Evolutionary conservation across 208 protist species (phyloP).

Genomic region (Trypanosoma melophagium): DNA sequence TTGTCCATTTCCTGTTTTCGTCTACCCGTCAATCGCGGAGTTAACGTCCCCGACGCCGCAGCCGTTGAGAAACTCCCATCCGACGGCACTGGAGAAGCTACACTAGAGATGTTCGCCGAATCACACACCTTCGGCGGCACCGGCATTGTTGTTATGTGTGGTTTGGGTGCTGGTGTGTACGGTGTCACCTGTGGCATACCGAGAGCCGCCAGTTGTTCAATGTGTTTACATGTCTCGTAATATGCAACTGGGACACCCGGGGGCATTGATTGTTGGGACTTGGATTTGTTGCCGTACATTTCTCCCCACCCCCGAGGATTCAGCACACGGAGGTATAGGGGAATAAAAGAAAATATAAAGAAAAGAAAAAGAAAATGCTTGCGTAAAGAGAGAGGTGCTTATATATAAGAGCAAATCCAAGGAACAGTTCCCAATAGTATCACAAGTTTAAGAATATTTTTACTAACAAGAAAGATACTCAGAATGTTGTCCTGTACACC

Average conservation of each 20-base stretch:
- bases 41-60: not conserved
- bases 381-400: too few relatives aligned
- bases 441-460: too few relatives aligned
- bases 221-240: conserved; percentile 45
- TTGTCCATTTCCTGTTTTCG: conserved; percentile 2
- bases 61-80: not conserved
- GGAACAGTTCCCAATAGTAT: too few relatives aligned
- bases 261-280: not conserved
- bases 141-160: conserved; percentile 6
- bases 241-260: conserved; percentile 35
- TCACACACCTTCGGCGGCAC: not conserved
- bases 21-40: not conserved
- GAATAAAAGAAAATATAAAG: too few relatives aligned
- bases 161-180: conserved; percentile 14
- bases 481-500: too few relatives aligned
- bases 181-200: conserved; percentile 30
- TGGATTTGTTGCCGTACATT: conserved; percentile 1
- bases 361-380: too few relatives aligned
- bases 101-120: too few relatives aligned
- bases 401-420: too few relatives aligned
- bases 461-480: too few relatives aligned
- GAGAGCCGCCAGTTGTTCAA: conserved; percentile 20
- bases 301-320: too few relatives aligned
- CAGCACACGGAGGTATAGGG: too few relatives aligned
- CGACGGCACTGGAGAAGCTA: not conserved